These are phyloP conservation scores for Verbena officinalis DNA, from an alignment of 257 asterid species.

Conservation along the genomic window DNA sequence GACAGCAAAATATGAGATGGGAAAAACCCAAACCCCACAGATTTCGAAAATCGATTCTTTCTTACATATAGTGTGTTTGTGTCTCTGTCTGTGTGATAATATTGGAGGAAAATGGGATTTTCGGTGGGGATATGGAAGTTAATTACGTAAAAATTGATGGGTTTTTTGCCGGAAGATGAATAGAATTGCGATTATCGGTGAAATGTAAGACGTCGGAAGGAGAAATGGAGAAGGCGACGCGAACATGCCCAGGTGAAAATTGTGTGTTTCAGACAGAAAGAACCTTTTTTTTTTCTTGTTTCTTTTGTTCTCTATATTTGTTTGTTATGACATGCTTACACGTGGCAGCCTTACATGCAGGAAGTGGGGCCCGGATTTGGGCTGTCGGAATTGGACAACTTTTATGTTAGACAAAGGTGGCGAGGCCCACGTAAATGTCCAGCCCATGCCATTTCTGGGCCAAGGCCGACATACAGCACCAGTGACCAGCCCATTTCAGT, in stretches of 20 bases:
- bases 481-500: too few species aligned
- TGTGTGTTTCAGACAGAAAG: conserved; percentile 23
- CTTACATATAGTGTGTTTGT: background rate
- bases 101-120: conserved; percentile 23
- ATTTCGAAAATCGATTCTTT: too few species aligned
- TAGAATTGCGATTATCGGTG: conserved; percentile 29
- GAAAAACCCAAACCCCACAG: background rate
- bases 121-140: background rate
- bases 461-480: background rate
- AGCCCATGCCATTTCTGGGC: conserved; percentile 2
- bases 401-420: too few species aligned
- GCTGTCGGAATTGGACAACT: too few species aligned
- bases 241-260: conserved; percentile 3
- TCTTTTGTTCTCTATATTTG: background rate
- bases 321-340: background rate
- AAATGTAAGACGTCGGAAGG: background rate
- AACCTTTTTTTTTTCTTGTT: background rate
- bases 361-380: too few species aligned
- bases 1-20: background rate
- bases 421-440: too few species aligned
- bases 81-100: background rate
- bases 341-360: too few species aligned
- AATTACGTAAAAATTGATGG: conserved; percentile 2
- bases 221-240: conserved; percentile 9
- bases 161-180: background rate